Evolutionary conservation across 306 rosid genomes (phyloP).

Genomic region (Coriaria nepalensis): DNA sequence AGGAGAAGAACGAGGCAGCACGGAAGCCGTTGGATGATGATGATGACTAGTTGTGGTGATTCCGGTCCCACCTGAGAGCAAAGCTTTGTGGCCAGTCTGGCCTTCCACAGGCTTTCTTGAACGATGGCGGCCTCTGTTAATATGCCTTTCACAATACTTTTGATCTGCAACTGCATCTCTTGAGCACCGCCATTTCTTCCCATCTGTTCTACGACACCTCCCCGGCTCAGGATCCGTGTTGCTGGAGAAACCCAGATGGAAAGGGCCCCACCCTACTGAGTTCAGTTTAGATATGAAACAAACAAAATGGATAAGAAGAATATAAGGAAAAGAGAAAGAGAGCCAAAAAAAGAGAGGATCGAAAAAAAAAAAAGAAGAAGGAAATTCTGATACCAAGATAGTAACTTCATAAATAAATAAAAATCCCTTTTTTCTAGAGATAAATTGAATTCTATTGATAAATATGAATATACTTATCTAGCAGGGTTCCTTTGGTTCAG

Average conservation of each 20-base stretch:
- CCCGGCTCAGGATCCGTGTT: slow-evolving; percentile 44
- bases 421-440: no score
- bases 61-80: slow-evolving; percentile 8
- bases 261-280: slow-evolving; percentile 38
- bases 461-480: no score
- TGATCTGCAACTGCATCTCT: slow-evolving; percentile 48
- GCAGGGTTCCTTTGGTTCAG: no score
- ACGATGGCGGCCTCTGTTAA: slow-evolving; percentile 59
- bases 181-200: slow-evolving; percentile 58
- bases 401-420: no score
- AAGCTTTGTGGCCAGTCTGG: slow-evolving; percentile 39
- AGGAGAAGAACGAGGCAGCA: slow-evolving; percentile 13
- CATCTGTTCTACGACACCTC: slow-evolving; percentile 52
- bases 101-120: slow-evolving; percentile 71
- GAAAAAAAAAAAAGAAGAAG: no score
- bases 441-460: no score
- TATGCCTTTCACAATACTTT: slow-evolving; percentile 49
- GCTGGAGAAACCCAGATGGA: slow-evolving; percentile 34
- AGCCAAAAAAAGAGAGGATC: slow-evolving; percentile 9
- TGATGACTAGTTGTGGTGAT: slow-evolving; percentile 2
- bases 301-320: neutral
- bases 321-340: slow-evolving; percentile 2
- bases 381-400: no score
- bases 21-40: slow-evolving; percentile 19
- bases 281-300: neutral